Conservation (phyloP, 768 basidiomycete genomes). For the Boletus bicolor region DNA sequence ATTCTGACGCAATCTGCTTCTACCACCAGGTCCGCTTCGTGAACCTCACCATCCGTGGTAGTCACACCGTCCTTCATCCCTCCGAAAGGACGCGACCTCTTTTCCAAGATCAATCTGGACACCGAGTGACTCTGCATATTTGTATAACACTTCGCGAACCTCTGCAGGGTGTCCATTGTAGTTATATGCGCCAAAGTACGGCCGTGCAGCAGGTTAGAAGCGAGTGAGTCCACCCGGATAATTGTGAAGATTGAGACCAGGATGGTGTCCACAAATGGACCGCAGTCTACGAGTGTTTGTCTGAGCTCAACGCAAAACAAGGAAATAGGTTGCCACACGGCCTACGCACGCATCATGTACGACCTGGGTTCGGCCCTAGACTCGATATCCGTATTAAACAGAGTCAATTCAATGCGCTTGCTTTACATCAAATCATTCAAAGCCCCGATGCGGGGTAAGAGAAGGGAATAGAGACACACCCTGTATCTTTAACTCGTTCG, state of each 20-base stretch:
- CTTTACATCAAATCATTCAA: no score
- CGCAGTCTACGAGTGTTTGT: not conserved
- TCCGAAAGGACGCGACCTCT: no score
- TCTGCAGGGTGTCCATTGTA: not conserved
- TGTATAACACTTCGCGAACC: not conserved
- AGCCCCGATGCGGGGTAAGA: no score
- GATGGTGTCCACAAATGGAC: not conserved
- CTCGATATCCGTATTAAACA: not conserved
- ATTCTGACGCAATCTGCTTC: not conserved
- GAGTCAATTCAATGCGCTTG: not conserved
- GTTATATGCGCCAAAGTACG: not conserved
- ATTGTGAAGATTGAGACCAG: not conserved
- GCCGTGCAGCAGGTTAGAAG: not conserved
- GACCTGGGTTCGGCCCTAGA: not conserved
- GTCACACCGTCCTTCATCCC: not conserved
- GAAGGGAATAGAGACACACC: no score
- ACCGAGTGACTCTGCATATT: not conserved
- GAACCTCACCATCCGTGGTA: not conserved
- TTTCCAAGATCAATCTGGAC: not conserved
- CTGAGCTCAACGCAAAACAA: not conserved
- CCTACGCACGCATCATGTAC: not conserved
- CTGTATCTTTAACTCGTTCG: no score
- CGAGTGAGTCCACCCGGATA: not conserved
- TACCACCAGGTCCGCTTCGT: not conserved
- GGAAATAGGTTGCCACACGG: not conserved